phyloP scores from a whole-genome alignment of 495 filamentous ascomycete species.

The Xylaria intraflava region DNA sequence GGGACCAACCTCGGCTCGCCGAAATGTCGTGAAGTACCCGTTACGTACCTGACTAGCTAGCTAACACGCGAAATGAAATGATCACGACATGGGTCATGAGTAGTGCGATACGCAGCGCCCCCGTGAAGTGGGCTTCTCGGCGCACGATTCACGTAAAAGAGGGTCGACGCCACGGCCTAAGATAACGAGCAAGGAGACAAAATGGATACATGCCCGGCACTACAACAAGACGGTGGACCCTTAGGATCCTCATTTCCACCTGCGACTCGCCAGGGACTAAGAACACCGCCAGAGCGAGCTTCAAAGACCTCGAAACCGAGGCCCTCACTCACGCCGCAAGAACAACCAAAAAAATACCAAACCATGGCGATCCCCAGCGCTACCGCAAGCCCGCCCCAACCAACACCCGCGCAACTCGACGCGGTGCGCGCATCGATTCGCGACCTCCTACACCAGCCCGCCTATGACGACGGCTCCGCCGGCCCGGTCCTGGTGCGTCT shows the following conservation, averaged over 20 bases:
- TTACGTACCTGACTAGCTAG: background rate
- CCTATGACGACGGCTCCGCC: slow-evolving; percentile 56
- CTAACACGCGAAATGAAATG: background rate
- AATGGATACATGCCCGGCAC: background rate
- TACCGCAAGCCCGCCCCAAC: background rate
- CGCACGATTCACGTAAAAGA: background rate
- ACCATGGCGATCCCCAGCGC: background rate
- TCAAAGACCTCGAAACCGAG: background rate
- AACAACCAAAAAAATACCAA: background rate
- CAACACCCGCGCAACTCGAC: background rate
- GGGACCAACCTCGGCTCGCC: slow-evolving; percentile 13
- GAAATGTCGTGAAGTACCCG: no score
- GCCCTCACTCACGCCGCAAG: no score
- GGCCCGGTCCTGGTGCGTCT: slow-evolving; percentile 57
- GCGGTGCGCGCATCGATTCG: slow-evolving; percentile 6
- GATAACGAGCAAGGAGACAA: background rate
- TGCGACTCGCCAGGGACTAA: no score
- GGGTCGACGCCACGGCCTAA: background rate
- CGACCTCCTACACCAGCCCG: slow-evolving; percentile 44
- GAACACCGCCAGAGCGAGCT: background rate
- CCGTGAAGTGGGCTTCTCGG: background rate
- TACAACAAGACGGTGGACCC: background rate
- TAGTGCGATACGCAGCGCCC: no score
- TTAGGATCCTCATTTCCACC: no score
- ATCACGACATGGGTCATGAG: background rate